phyloP scores from a whole-genome alignment of 371 early-diverging fungal species.

The Basidiobolus heterosporus region DNA sequence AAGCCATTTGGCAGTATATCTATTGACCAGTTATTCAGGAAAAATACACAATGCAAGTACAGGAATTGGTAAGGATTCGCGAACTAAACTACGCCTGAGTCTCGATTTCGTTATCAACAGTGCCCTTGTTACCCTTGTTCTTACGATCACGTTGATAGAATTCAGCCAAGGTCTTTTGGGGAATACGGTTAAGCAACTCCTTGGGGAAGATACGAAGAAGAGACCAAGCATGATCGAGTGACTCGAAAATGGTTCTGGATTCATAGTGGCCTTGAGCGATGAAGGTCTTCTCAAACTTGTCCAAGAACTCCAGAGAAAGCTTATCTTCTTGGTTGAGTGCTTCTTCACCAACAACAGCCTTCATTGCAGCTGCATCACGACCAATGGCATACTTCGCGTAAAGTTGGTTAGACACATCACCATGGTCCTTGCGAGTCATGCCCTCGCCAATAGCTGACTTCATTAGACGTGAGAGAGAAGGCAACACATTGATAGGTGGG shows the following conservation, averaged over 20 bases:
- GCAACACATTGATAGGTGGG: conserved; percentile 99
- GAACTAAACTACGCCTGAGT: background rate
- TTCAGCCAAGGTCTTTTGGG: conserved; percentile 87
- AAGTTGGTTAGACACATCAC: conserved; percentile 99
- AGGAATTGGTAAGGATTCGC: too few relatives aligned
- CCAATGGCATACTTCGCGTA: conserved; percentile 99
- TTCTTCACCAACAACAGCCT: conserved; percentile 99
- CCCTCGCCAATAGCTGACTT: conserved; percentile 99
- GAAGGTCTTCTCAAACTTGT: conserved; percentile 97
- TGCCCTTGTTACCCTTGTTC: background rate
- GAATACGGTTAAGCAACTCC: conserved; percentile 99
- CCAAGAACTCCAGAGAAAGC: conserved; percentile 95
- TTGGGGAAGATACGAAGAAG: conserved; percentile 98
- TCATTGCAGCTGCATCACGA: conserved; percentile 99
- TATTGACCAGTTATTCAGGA: too few relatives aligned
- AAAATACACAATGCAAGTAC: too few relatives aligned
- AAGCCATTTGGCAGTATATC: too few relatives aligned
- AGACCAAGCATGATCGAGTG: conserved; percentile 97
- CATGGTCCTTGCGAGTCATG: conserved; percentile 98
- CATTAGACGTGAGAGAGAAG: conserved; percentile 98
- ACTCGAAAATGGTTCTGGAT: conserved; percentile 92
- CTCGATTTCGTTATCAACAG: conserved; percentile 1
- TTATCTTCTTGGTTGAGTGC: conserved; percentile 97
- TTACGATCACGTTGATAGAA: conserved; percentile 81
- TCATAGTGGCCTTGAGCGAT: conserved; percentile 94